Percentiles rank a stretch among this genome's conserved stretches.
phyloP scores from a whole-genome alignment of 345 rosid species.

The Abelmoschus esculentus region DNA sequence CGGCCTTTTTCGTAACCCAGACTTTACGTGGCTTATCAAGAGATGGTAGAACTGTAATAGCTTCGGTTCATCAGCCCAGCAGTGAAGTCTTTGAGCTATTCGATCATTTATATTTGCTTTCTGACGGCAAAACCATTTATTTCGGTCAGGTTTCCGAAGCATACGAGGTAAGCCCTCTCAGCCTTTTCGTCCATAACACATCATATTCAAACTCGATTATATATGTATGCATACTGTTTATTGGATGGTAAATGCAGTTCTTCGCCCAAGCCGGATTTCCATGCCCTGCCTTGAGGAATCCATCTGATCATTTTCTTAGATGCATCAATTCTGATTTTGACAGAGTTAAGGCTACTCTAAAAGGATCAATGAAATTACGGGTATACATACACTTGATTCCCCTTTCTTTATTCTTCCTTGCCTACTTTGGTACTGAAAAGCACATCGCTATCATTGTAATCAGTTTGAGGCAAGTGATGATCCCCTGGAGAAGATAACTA shows the following conservation, averaged over 20 bases:
- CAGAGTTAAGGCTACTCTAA: constrained; percentile 1
- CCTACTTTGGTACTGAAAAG: neutral
- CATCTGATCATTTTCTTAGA: constrained; percentile 6
- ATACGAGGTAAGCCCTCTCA: neutral
- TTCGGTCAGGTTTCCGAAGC: neutral
- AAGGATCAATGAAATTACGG: neutral
- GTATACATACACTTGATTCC: neutral
- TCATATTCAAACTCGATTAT: neutral
- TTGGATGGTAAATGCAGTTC: constrained; percentile 2
- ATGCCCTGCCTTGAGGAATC: constrained; percentile 5
- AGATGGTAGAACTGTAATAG: neutral
- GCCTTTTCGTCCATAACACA: neutral
- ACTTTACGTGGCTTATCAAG: constrained; percentile 1
- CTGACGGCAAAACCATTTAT: neutral
- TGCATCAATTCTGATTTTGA: neutral
- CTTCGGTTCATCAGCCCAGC: constrained; percentile 1
- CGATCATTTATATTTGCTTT: neutral
- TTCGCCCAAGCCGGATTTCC: constrained; percentile 1
- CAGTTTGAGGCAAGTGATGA: constrained; percentile 5
- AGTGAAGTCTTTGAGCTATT: constrained; percentile 4
- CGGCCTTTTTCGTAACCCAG: neutral
- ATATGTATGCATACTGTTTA: neutral
- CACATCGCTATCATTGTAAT: neutral
- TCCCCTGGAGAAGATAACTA: neutral
- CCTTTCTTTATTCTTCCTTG: neutral